Conservation (phyloP, 2,329 filamentous ascomycete species). For the Aspergillus viridinutans region DNA sequence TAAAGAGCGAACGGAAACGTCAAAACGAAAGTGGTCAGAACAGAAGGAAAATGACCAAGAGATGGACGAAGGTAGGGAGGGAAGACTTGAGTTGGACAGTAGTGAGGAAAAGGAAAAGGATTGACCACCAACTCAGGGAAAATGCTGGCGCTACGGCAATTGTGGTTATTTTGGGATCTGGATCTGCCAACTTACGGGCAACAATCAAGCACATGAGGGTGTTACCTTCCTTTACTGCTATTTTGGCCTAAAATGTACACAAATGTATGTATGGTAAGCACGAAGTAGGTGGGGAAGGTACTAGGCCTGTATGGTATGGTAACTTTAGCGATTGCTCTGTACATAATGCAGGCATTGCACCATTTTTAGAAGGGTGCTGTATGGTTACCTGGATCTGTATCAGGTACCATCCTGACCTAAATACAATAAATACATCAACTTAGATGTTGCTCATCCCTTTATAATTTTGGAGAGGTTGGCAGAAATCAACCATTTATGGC, state of each 20-base stretch:
- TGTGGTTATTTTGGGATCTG: conserved; percentile 30
- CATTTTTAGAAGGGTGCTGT: neutral
- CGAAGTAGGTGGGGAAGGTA: neutral
- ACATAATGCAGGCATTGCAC: neutral
- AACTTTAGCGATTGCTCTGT: neutral
- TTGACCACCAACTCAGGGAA: conserved; percentile 11
- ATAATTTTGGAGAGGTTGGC: neutral
- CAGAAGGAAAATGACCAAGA: conserved; percentile 11
- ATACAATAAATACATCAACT: neutral
- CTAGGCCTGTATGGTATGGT: neutral
- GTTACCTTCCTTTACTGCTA: conserved; percentile 4
- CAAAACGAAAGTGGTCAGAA: conserved; percentile 5
- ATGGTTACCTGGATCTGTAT: neutral
- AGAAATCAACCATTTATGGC: neutral
- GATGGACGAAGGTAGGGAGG: conserved; percentile 23
- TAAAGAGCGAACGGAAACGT: neutral
- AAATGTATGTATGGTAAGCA: neutral
- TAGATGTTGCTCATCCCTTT: neutral
- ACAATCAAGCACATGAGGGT: conserved; percentile 8
- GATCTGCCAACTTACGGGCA: conserved; percentile 17
- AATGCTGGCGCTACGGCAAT: conserved; percentile 15
- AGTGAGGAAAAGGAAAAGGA: conserved; percentile 22
- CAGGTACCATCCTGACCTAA: neutral
- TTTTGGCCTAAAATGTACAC: neutral
- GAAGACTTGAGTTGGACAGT: conserved; percentile 21